Evolutionary conservation across 2,329 filamentous ascomycete genomes (phyloP), one percentile per base, ranked within the genome.

Genomic region (Ceratocystis ficicola): DNA sequence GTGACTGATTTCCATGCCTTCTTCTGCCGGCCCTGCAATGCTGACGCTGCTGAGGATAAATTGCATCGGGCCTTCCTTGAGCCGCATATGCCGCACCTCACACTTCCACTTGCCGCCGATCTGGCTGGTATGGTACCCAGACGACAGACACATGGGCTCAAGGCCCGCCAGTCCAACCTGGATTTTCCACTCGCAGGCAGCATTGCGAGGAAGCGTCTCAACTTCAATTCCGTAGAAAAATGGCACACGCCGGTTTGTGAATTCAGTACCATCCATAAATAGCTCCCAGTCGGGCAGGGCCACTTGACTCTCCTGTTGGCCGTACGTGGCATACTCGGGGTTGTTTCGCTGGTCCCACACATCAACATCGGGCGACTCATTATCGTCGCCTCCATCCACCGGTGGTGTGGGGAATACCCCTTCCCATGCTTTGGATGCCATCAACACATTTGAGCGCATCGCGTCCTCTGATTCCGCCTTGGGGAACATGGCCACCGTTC

Each of bases 171-270:
- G 74, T 0, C 89, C 88, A 2, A 83, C 72, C 66, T 87, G 82
- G 1, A 81, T 86, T 70, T 89, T 87, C 92, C 93, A 99, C 77
- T 99, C 94, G 10, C 96, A 83, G 46, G 80, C 79, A 32, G 87
- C 87, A 17, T 77, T 79, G 22, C 89, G 83, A 0, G 94, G 94
- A 12, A 99, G 79, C 69, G 86, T 83, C 55, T 86, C 81, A 1
- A 96, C 88, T 72, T 94, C 85, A 0, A 85, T 86, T 0, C 87
- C 82, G 72, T 94, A 87, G 70, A 92, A 81, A 0, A 87, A 87
- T 1, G 91, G 86, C 1, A 81, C 70, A 22, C 71, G 74, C 2
- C 69, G 71, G 25, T 73, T 70, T 68, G 74, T 70, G 70, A 74
- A 75, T 17, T 74, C 73, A 30, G 77, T 74, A 28, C 73, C 72